phyloP scores from a whole-genome alignment of 306 rosid genomes.

The Argentina anserina region DNA sequence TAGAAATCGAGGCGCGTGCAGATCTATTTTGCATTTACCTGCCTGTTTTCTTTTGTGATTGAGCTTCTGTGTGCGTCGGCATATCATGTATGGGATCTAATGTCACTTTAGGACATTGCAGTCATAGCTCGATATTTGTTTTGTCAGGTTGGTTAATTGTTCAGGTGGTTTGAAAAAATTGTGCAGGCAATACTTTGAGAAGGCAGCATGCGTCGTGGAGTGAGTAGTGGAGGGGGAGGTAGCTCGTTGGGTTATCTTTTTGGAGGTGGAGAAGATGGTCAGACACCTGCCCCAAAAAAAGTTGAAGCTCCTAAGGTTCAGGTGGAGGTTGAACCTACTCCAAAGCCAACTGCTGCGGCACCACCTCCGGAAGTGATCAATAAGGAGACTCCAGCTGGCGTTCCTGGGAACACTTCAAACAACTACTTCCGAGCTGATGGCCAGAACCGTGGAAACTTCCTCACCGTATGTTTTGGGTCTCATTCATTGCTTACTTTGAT shows the following conservation, averaged over 20 bases:
- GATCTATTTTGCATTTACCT: background rate
- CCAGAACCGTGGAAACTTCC: conserved; percentile 31
- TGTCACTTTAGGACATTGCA: too few species aligned
- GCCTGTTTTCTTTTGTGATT: background rate
- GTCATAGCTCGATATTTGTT: background rate
- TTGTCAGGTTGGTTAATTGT: background rate
- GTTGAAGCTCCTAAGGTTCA: conserved; percentile 7
- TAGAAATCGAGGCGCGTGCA: background rate
- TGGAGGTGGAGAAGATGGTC: conserved; percentile 21
- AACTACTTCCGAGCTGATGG: conserved; percentile 33
- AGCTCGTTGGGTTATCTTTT: conserved; percentile 21
- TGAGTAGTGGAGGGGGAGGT: conserved; percentile 19
- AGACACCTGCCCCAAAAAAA: background rate
- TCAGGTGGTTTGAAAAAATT: background rate
- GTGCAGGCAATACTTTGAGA: background rate
- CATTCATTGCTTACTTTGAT: background rate
- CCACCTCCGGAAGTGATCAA: conserved; percentile 1
- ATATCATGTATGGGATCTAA: background rate
- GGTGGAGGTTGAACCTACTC: conserved; percentile 9
- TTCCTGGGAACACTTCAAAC: conserved; percentile 22
- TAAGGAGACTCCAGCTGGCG: conserved; percentile 25
- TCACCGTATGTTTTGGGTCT: conserved; percentile 21
- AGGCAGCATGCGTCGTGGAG: conserved; percentile 19
- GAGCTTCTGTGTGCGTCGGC: background rate
- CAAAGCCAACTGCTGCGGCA: conserved; percentile 1